A percentile compares a stretch with the other conserved stretches of the same genome.
Evolutionary conservation across 1,139 yeast species (phyloP).

Genomic region (Debaryomycetaceae sp.): DNA sequence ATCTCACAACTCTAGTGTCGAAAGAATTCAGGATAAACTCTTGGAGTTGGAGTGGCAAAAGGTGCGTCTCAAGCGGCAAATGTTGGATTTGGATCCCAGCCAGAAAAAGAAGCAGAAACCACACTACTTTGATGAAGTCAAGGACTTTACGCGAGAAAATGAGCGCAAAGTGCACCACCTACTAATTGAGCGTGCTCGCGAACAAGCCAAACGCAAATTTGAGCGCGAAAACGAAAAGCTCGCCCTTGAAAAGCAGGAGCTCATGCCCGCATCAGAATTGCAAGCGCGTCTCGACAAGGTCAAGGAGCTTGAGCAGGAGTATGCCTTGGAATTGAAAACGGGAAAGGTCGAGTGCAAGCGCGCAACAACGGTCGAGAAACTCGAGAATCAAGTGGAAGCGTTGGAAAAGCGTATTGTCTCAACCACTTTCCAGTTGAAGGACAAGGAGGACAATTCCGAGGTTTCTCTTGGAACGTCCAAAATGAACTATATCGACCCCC

Average conservation of each 20-base stretch:
- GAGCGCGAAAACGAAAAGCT: conserved; percentile 70
- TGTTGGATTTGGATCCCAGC: conserved; percentile 52
- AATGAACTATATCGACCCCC: conserved; percentile 90
- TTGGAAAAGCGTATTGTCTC: conserved; percentile 62
- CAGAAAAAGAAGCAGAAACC: conserved; percentile 40
- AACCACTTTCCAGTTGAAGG: conserved; percentile 67
- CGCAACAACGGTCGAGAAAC: conserved; percentile 53
- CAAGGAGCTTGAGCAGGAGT: conserved; percentile 44
- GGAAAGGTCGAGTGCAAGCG: conserved; percentile 45
- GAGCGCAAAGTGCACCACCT: conserved; percentile 45
- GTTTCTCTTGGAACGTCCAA: conserved; percentile 91
- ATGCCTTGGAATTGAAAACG: conserved; percentile 47
- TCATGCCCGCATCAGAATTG: conserved; percentile 43
- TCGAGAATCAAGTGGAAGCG: conserved; percentile 61
- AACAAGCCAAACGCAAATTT: conserved; percentile 53
- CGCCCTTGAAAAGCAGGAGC: conserved; percentile 42
- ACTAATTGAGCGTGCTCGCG: conserved; percentile 50
- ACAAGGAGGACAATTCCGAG: conserved; percentile 87
- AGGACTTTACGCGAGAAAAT: conserved; percentile 60
- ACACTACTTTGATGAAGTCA: conserved; percentile 58
- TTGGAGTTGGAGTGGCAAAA: conserved; percentile 80
- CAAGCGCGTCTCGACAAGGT: conserved; percentile 49
- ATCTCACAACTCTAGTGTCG: conserved; percentile 70
- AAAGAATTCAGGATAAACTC: conserved; percentile 64
- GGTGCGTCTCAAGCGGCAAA: conserved; percentile 60